These are phyloP conservation scores for Podospora sp. DNA, from an alignment of 495 filamentous ascomycete species.

Conservation along the genomic window DNA sequence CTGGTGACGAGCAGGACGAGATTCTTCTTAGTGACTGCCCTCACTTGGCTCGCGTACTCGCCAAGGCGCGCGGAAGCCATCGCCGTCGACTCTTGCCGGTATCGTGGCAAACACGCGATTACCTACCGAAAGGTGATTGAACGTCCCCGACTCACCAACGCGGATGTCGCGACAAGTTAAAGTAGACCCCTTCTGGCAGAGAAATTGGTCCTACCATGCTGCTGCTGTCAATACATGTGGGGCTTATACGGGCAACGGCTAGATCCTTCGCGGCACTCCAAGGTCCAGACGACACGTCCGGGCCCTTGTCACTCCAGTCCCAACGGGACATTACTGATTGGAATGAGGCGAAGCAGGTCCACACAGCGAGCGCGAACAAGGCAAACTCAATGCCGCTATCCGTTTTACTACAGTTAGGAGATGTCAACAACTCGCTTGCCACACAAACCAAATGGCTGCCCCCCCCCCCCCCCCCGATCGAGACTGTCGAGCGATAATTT, in stretches of 20 bases:
- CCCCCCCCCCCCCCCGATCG: too few species aligned
- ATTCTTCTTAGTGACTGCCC: constrained; percentile 28
- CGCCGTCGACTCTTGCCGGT: background rate
- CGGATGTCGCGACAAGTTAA: background rate
- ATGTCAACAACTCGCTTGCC: background rate
- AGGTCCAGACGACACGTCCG: background rate
- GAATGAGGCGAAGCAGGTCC: background rate
- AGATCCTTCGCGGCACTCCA: background rate
- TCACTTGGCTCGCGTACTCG: constrained; percentile 20
- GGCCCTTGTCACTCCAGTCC: background rate
- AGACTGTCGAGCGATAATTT: background rate
- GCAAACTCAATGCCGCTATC: background rate
- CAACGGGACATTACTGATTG: background rate
- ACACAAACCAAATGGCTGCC: background rate
- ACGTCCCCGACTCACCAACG: background rate
- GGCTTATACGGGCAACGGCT: background rate
- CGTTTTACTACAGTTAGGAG: background rate
- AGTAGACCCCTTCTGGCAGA: background rate
- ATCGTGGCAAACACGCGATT: background rate
- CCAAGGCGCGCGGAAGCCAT: background rate
- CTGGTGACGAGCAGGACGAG: constrained; percentile 26
- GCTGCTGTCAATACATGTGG: background rate
- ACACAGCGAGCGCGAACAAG: background rate
- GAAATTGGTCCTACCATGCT: background rate
- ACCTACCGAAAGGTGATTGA: background rate